Evolutionary conservation across 257 asterid genomes (phyloP).

Genomic region (Solanum appendiculatum): DNA sequence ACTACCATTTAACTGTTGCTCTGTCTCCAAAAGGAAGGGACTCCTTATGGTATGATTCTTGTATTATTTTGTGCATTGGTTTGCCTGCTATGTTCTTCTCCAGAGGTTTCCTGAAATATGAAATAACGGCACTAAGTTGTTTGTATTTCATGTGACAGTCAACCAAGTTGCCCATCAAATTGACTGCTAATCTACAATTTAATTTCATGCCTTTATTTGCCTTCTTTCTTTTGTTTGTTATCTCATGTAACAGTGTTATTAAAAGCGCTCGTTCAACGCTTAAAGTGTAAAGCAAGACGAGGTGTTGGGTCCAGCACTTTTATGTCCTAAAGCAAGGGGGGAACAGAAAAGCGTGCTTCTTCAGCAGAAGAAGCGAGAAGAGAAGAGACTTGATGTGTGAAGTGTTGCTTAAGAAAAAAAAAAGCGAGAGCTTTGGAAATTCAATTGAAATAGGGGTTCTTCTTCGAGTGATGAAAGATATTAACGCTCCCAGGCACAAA

Average conservation of each 20-base stretch:
- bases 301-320: too few relatives aligned
- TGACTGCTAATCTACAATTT: not conserved
- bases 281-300: not conserved
- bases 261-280: not conserved
- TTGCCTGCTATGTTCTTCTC: not conserved
- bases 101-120: not conserved
- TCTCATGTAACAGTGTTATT: not conserved
- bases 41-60: not conserved
- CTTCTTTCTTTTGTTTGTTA: not conserved
- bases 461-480: not conserved
- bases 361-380: not conserved
- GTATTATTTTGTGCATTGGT: not conserved
- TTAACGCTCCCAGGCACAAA: not conserved
- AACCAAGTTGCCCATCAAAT: not conserved
- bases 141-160: not conserved
- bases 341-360: not conserved
- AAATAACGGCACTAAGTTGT: not conserved
- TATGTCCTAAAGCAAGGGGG: too few relatives aligned
- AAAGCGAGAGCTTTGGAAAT: not conserved
- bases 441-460: not conserved
- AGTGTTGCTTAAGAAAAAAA: not conserved
- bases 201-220: not conserved
- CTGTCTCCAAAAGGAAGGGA: not conserved
- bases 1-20: not conserved
- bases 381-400: not conserved